Evolutionary conservation across 108 stramenopile species (phyloP), one percentile per base, ranked within the genome.

Genomic region (Cyclotella distinguenda): DNA sequence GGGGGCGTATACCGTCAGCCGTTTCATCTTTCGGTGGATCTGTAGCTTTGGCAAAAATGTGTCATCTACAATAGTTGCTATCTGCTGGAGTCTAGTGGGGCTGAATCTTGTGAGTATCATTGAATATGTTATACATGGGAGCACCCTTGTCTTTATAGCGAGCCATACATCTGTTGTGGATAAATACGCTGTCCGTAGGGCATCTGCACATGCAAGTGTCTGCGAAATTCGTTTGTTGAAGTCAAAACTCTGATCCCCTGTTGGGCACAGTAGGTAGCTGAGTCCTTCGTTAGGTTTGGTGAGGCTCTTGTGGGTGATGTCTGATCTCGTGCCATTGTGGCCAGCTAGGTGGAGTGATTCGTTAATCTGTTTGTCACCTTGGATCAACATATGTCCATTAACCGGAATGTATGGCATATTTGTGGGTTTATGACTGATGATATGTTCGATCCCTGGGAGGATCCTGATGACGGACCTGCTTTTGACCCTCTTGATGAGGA

Each of bases 221-320:
- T 50, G 49, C 28, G 26, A 10, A 6, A 50, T 7, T 6, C 49
- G 49, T 26, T 50, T 50, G 8, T 64, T 32, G 16, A 21, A 50
- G 7, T 63, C 48, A 0, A 4, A 15, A 9, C 19, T 46, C 44
- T 63, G 62, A 19, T 48, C 18, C 0, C 22, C 62, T 3, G 27
- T 28, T 0, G 62, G 62, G 7, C 62, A 63, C 1, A 48, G 12
- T 6, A 9, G 15, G 0, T 4, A 48, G 0, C 47, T 47, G 3
- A 63, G 34, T 49, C 62, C 62, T 3, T 34, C 27, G 28, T 63
- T 50, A 2, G 49, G 49, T 13, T 50, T 4, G 4, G 5, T 26
- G n/a, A 6, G 4, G 4, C 6, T 23, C 28, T 26, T 23, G 23
- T 26, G 13, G 26, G 19, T 26, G 4, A 50, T 50, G 8, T 50